Conservation (phyloP, 2,329 filamentous ascomycete genomes). For the Penicillium corylophilum region DNA sequence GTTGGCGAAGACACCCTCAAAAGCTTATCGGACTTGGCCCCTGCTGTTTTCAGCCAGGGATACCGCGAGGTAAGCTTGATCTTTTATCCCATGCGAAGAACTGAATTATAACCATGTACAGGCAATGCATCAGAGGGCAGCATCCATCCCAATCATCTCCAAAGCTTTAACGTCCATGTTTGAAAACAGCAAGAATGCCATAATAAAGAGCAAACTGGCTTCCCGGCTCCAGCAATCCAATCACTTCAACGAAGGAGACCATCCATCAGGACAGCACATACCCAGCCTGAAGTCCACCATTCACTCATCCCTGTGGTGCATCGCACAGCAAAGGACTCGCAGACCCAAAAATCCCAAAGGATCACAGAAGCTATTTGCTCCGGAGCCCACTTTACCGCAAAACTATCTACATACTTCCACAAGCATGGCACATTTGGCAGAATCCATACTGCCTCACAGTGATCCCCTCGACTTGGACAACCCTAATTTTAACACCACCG, state of each 20-base stretch:
- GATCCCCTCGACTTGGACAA: not conserved
- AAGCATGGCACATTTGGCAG: not conserved
- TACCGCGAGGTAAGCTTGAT: slow-evolving; percentile 30
- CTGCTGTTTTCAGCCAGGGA: slow-evolving; percentile 29
- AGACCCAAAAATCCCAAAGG: slow-evolving; percentile 6
- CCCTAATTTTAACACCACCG: not conserved
- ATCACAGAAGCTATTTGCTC: not conserved
- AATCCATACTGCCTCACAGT: not conserved
- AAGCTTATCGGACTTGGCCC: slow-evolving; percentile 26
- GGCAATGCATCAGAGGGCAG: slow-evolving; percentile 37
- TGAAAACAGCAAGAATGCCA: slow-evolving; percentile 17
- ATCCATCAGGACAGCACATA: not conserved
- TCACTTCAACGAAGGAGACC: not conserved
- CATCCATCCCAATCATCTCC: slow-evolving; percentile 34
- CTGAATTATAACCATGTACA: slow-evolving; percentile 11
- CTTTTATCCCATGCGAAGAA: not conserved
- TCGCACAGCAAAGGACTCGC: slow-evolving; percentile 29
- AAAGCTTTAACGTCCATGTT: slow-evolving; percentile 37
- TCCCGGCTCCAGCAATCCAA: slow-evolving; percentile 4
- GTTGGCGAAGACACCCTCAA: slow-evolving; percentile 6
- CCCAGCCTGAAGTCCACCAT: slow-evolving; percentile 20
- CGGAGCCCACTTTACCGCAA: not conserved
- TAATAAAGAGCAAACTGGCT: slow-evolving; percentile 14
- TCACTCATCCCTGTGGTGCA: slow-evolving; percentile 33
- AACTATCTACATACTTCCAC: not conserved